phyloP scores from a whole-genome alignment of 495 filamentous ascomycete genomes.

The Annulohypoxylon nitens region DNA sequence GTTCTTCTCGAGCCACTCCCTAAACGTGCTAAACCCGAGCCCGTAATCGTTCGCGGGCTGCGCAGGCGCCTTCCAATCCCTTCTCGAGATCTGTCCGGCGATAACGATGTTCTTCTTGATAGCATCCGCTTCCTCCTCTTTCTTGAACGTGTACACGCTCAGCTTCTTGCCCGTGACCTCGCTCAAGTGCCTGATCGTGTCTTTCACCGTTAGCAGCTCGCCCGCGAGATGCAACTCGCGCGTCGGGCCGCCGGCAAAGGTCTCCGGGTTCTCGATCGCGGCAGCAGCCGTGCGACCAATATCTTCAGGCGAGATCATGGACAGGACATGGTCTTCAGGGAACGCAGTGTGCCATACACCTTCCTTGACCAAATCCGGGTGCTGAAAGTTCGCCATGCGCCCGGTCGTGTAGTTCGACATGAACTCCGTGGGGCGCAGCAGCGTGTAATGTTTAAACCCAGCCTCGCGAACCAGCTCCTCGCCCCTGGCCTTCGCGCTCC shows the following conservation, averaged over 20 bases:
- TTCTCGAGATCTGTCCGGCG: constrained; percentile 20
- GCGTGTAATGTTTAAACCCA: constrained; percentile 62
- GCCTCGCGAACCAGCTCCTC: constrained; percentile 54
- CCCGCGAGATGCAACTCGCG: not conserved
- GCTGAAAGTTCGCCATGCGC: not conserved
- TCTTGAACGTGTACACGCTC: constrained; percentile 16
- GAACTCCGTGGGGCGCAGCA: constrained; percentile 73
- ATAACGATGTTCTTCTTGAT: constrained; percentile 12
- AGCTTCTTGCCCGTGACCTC: constrained; percentile 29
- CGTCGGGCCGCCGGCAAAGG: constrained; percentile 43
- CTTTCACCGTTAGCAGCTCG: not conserved
- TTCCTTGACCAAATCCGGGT: constrained; percentile 2
- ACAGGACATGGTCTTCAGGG: constrained; percentile 61
- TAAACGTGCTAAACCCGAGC: constrained; percentile 24
- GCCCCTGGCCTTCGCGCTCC: constrained; percentile 34
- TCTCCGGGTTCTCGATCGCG: constrained; percentile 60
- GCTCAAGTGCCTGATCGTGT: constrained; percentile 9
- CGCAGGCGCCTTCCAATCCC: not conserved
- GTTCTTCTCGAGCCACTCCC: constrained; percentile 14
- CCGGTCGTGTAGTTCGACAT: constrained; percentile 65
- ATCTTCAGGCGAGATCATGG: constrained; percentile 67
- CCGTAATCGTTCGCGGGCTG: constrained; percentile 39
- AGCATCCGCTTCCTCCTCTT: constrained; percentile 15
- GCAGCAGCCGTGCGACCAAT: constrained; percentile 72
- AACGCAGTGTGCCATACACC: constrained; percentile 58